Evolutionary conservation across 768 basidiomycete genomes (phyloP).

Genomic region (Cubamyces sp.): DNA sequence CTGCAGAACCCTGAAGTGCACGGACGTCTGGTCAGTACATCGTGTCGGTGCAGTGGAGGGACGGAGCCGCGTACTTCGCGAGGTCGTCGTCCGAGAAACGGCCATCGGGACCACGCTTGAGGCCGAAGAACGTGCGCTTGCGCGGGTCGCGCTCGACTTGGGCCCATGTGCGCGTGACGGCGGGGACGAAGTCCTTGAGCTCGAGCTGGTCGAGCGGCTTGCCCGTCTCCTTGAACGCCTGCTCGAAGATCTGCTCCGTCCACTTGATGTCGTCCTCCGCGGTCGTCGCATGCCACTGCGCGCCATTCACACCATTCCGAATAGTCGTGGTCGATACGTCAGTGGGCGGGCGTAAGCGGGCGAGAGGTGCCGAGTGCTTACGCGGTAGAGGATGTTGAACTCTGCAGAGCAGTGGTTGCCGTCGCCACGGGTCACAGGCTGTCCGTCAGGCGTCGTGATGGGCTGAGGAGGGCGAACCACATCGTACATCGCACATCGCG

Average conservation of each 20-base stretch:
- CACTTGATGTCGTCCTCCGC: conserved; percentile 37
- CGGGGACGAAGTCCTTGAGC: conserved; percentile 30
- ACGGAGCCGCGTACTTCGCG: conserved; percentile 33
- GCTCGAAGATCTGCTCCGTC: conserved; percentile 37
- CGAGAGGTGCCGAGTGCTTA: conserved; percentile 22
- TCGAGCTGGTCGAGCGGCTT: conserved; percentile 31
- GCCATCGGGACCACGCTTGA: conserved; percentile 39
- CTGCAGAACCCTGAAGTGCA: conserved; percentile 39
- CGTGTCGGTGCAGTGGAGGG: not conserved
- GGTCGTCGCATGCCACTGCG: conserved; percentile 41
- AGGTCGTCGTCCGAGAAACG: conserved; percentile 56
- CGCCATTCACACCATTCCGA: not conserved
- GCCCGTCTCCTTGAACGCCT: conserved; percentile 29
- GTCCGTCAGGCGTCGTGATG: conserved; percentile 26
- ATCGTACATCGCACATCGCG: not conserved
- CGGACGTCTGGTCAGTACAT: not conserved
- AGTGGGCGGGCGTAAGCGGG: not conserved
- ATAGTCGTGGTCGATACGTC: conserved; percentile 18
- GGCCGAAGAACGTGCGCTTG: conserved; percentile 37
- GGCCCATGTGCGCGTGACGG: conserved; percentile 22
- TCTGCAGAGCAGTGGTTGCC: conserved; percentile 81
- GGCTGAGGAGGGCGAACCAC: conserved; percentile 13
- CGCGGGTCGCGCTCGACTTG: conserved; percentile 30
- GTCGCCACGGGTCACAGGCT: conserved; percentile 46
- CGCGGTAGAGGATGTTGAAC: conserved; percentile 60